phyloP scores from a whole-genome alignment of 768 basidiomycete genomes.

The Podaxis sp. region DNA sequence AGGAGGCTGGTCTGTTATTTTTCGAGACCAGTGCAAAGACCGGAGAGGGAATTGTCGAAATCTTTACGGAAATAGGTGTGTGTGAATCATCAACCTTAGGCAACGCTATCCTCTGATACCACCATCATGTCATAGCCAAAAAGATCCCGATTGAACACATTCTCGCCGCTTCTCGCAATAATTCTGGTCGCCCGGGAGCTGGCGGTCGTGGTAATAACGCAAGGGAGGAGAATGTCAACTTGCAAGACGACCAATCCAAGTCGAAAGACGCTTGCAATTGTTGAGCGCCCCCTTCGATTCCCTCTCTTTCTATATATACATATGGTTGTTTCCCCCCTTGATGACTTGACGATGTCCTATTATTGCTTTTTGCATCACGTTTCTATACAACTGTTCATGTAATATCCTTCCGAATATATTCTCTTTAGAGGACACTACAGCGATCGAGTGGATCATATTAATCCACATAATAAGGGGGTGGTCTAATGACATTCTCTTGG shows the following conservation, averaged over 20 bases:
- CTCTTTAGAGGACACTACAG: conserved; percentile 17
- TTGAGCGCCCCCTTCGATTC: conserved; percentile 37
- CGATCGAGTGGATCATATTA: conserved; percentile 23
- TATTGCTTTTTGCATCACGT: conserved; percentile 19
- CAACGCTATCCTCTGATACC: background rate
- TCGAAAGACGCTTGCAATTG: conserved; percentile 82
- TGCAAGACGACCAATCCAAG: conserved; percentile 67
- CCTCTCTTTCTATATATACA: conserved; percentile 19
- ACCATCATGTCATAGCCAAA: conserved; percentile 39
- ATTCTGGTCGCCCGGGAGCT: conserved; percentile 60
- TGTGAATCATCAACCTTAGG: conserved; percentile 23
- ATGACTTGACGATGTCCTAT: conserved; percentile 17
- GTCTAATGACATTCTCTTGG: conserved; percentile 53
- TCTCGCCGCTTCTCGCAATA: conserved; percentile 77
- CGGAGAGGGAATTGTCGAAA: conserved; percentile 91
- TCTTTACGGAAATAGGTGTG: conserved; percentile 97
- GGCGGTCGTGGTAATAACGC: conserved; percentile 50
- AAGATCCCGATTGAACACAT: conserved; percentile 89
- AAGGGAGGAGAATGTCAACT: conserved; percentile 62
- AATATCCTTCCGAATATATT: conserved; percentile 23
- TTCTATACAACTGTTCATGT: conserved; percentile 18
- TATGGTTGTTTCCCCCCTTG: conserved; percentile 21
- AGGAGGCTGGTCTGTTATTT: conserved; percentile 92
- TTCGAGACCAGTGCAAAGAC: conserved; percentile 99
- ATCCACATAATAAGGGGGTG: conserved; percentile 62